Base-by-base conservation (phyloP, 2,329 filamentous ascomycete species). In the Ophiostoma ulmi region DNA sequence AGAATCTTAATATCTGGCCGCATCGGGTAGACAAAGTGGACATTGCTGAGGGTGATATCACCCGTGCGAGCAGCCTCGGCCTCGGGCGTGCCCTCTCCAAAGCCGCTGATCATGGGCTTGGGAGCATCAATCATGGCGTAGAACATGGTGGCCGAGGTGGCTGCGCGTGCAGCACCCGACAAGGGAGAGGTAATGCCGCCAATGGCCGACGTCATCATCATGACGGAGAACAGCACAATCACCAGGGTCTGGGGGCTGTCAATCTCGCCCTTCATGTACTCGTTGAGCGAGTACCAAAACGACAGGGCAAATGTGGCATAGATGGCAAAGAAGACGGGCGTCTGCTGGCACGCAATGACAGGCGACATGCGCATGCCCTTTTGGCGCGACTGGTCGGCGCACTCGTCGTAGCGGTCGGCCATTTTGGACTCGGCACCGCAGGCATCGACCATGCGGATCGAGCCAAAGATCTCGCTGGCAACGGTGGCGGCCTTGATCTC, bases 11-110 rank as follows among this genome's bases (percentile, higher is more conserved):
- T 80, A 79, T 22, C 83, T 78, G 71, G 84, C 78, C 38, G 79
- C 70, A 71, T 83, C 77, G 74, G 90, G 75, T 93, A 94, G 1
- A 89, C 85, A 75, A 93, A 93, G 35, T 83, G 86, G 31, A 93
- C 84, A 65, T 87, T 81, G 13, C 86, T 79, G 35, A 93, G 84
- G 5, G 83, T 79, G 63, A 91, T 87, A 69, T 89, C 84, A 13
- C 80, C 80, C 17, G 61, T 69, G 10, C 58, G 35, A 2, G 77
- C 78, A 2, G 80, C 80, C 0, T 81, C 82, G 17, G 82, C 81
- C 6, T 63, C 58, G 26, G 58, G 26, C 2, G 58, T 63, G 26
- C 58, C 58, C 26, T 63, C 58, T 7, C 58, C 44, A 10, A 84
- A 74, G 7, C 81, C 81, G 10, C 78, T 78, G 0, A 72, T 76